Base-by-base conservation (phyloP, 2,329 filamentous ascomycete genomes). In the Aquanectria penicillioides region DNA sequence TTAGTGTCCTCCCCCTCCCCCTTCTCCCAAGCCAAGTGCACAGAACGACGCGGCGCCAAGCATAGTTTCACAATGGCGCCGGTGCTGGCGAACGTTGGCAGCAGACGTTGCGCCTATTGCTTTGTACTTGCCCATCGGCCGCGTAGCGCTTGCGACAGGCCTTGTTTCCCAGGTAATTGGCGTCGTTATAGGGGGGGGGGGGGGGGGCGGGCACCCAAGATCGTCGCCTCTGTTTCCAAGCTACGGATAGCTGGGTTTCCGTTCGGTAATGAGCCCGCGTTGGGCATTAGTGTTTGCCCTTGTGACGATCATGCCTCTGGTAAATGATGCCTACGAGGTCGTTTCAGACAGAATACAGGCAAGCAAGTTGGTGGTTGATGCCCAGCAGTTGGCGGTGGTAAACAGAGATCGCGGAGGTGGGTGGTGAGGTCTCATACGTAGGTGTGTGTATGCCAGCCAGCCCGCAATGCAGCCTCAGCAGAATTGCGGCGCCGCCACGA, bases 61-160 rank as follows among this genome's bases (percentile, higher is more conserved):
- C 28, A 47, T 63, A 38, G 63, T 46, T 54, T 57, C 33, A 46
- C 47, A 57, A 61, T 63, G 62, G 67, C 55, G 59, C 53, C 51
- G 37, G 29, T 33, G 33, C 38, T 46, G 57, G 29, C 48, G 37
- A 34, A 52, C 63, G 57, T 62, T 54, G 58, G 10, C 26, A 49
- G 11, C 23, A 56, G 49, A 61, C 62, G 57, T 69, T 64, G 40
- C 40, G 18, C 62, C 59, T 61, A 54, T 66, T 69, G 63, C 57
- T 63, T 57, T 61, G 47, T 44, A 46, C 46, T 57, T 66, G 54
- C 55, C 41, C 38, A 44, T 46, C 46, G 17, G 26, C 66, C 54
- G 52, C 49, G 34, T 55, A 11, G 53, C 47, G 43, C 56, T 54
- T 23, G 31, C 15, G 22, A 49, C 53, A 33, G 37, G 49, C 18